These are phyloP conservation scores for Ganoderma resinaceum DNA, from an alignment of 1,284 basidiomycete species.

Conservation along the genomic window DNA sequence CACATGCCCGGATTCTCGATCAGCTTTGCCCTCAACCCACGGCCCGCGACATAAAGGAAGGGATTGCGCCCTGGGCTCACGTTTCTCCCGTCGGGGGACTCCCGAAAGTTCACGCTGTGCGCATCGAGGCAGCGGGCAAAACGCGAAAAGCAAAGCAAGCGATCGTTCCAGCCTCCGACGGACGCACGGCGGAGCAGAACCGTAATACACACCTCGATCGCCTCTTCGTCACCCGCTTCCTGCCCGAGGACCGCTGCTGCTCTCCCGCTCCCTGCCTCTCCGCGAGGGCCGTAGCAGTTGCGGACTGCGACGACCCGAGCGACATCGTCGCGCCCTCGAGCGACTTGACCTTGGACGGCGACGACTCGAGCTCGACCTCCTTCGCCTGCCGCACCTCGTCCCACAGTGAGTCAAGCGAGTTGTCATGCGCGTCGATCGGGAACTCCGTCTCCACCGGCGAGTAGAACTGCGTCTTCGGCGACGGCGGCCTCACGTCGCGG, in stretches of 20 bases:
- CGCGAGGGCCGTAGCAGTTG: slow-evolving; percentile 30
- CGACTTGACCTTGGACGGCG: slow-evolving; percentile 71
- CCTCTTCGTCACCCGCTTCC: slow-evolving; percentile 27
- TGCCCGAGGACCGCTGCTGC: slow-evolving; percentile 30
- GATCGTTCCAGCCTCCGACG: slow-evolving; percentile 6
- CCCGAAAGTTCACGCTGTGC: slow-evolving; percentile 65
- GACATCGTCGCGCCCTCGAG: slow-evolving; percentile 45
- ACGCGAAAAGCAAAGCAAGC: slow-evolving; percentile 9
- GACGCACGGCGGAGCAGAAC: slow-evolving; percentile 10
- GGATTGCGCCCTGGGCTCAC: slow-evolving; percentile 47
- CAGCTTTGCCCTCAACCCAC: background rate
- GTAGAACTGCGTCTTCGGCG: slow-evolving; percentile 35
- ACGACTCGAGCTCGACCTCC: slow-evolving; percentile 65
- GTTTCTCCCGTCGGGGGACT: slow-evolving; percentile 69
- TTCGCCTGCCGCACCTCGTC: slow-evolving; percentile 65
- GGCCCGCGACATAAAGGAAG: slow-evolving; percentile 18
- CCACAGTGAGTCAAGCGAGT: slow-evolving; percentile 66
- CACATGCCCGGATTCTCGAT: background rate
- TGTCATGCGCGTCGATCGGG: slow-evolving; percentile 28
- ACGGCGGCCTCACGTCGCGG: slow-evolving; percentile 17
- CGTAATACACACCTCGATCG: slow-evolving; percentile 39
- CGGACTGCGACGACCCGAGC: slow-evolving; percentile 3
- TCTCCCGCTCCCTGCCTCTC: slow-evolving; percentile 22
- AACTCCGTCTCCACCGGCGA: slow-evolving; percentile 28
- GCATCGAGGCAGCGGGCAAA: slow-evolving; percentile 20